Conservation (phyloP, 2,329 filamentous ascomycete species). For the Coniella lustricola region DNA sequence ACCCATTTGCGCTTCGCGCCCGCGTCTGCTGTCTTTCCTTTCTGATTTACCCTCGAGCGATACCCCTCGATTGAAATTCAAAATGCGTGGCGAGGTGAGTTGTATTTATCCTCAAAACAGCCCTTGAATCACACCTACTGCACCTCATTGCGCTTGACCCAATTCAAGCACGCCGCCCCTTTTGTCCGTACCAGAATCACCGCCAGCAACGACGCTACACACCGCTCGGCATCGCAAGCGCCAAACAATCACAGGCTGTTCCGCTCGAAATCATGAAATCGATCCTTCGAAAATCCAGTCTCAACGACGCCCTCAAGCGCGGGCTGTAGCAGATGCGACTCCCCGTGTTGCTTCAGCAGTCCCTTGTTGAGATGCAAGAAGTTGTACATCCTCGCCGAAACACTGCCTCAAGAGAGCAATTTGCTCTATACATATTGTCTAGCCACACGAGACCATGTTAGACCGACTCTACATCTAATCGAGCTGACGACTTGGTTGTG, state of each 20-base stretch:
- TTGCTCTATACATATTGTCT: background rate
- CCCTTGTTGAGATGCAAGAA: background rate
- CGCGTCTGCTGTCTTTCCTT: background rate
- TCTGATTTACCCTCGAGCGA: background rate
- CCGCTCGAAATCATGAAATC: background rate
- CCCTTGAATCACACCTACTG: background rate
- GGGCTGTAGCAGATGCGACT: background rate
- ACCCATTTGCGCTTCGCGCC: constrained; percentile 9
- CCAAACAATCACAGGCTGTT: background rate
- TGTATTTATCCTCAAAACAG: background rate
- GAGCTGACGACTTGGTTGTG: constrained; percentile 8
- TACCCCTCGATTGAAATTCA: constrained; percentile 5
- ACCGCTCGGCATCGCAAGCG: constrained; percentile 1
- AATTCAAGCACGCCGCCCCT: constrained; percentile 2
- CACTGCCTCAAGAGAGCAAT: background rate
- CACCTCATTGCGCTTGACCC: constrained; percentile 1
- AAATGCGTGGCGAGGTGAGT: constrained; percentile 18
- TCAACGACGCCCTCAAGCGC: background rate
- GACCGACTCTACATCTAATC: background rate
- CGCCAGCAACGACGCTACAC: constrained; percentile 3
- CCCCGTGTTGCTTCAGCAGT: background rate
- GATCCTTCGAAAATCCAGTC: background rate
- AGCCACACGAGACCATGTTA: background rate
- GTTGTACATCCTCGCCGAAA: background rate
- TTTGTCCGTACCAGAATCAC: background rate